These are phyloP conservation scores for Linnemannia schmuckeri DNA, from an alignment of 192 early-diverging fungal species.

Conservation along the genomic window DNA sequence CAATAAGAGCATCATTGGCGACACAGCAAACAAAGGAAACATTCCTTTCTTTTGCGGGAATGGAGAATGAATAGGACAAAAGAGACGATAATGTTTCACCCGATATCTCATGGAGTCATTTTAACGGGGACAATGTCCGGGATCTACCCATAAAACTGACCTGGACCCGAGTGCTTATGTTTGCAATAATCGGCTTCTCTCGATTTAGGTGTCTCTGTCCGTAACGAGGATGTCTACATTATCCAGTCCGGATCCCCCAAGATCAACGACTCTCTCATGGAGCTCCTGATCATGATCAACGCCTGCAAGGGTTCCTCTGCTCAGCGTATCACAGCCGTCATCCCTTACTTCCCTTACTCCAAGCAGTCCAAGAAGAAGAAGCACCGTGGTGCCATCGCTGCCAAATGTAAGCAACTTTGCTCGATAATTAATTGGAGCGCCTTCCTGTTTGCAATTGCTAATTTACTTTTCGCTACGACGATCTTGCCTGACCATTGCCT, in stretches of 20 bases:
- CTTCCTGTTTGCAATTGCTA: neutral
- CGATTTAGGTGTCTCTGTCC: slow-evolving; percentile 87
- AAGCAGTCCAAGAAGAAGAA: slow-evolving; percentile 99
- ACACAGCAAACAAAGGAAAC: neutral
- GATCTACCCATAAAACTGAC: too few relatives aligned
- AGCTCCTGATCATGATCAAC: slow-evolving; percentile 97
- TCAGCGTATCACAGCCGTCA: slow-evolving; percentile 90
- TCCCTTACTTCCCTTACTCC: slow-evolving; percentile 98
- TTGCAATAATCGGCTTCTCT: neutral
- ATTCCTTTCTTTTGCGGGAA: too few relatives aligned
- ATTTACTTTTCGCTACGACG: neutral
- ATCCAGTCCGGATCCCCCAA: slow-evolving; percentile 93
- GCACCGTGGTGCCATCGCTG: slow-evolving; percentile 94
- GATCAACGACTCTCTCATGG: slow-evolving; percentile 95
- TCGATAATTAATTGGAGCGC: neutral
- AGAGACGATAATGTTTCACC: neutral
- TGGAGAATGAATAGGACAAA: neutral
- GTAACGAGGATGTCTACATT: slow-evolving; percentile 96
- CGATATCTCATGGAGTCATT: neutral
- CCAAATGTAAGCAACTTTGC: slow-evolving; percentile 73
- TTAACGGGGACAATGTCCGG: neutral
- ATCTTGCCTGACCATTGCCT: neutral
- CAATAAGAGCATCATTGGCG: neutral
- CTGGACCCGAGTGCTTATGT: neutral
- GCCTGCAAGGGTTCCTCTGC: slow-evolving; percentile 94